phyloP scores from a whole-genome alignment of 768 basidiomycete genomes.

The Termitomyces sp. region DNA sequence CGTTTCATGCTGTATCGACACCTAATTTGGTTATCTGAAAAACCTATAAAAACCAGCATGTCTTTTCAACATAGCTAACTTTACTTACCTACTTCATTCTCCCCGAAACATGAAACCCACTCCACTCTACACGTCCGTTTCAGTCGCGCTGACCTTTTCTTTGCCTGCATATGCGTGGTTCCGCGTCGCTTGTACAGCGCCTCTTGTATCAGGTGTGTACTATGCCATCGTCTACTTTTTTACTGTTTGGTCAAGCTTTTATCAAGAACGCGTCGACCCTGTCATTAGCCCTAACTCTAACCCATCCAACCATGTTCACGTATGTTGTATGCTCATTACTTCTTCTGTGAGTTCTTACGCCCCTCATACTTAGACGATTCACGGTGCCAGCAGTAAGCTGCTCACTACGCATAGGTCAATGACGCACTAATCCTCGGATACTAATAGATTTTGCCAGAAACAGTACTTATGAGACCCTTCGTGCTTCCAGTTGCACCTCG shows the following conservation, averaged over 20 bases:
- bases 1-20: not conserved
- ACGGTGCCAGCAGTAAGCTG: slow-evolving; percentile 30
- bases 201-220: slow-evolving; percentile 32
- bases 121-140: slow-evolving; percentile 8
- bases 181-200: slow-evolving; percentile 32
- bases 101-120: slow-evolving; percentile 7
- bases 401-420: not conserved
- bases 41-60: slow-evolving; percentile 5
- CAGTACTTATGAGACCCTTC: slow-evolving; percentile 27
- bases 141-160: slow-evolving; percentile 13
- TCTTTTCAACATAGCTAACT: not conserved
- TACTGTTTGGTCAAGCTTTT: not conserved
- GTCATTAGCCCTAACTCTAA: slow-evolving; percentile 26
- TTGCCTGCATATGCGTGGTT: slow-evolving; percentile 29
- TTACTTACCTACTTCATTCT: not conserved
- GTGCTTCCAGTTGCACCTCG: slow-evolving; percentile 30
- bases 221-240: not conserved
- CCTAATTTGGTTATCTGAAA: no score
- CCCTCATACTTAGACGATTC: slow-evolving; percentile 24
- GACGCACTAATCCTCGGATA: not conserved
- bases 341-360: not conserved
- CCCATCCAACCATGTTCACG: slow-evolving; percentile 36
- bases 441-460: slow-evolving; percentile 26
- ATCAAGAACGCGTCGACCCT: slow-evolving; percentile 32
- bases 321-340: slow-evolving; percentile 14